A percentile compares a stretch with the other conserved stretches of the same genome.
Conservation (phyloP, 2,329 filamentous ascomycete species). For the Cordyceps farinosa region DNA sequence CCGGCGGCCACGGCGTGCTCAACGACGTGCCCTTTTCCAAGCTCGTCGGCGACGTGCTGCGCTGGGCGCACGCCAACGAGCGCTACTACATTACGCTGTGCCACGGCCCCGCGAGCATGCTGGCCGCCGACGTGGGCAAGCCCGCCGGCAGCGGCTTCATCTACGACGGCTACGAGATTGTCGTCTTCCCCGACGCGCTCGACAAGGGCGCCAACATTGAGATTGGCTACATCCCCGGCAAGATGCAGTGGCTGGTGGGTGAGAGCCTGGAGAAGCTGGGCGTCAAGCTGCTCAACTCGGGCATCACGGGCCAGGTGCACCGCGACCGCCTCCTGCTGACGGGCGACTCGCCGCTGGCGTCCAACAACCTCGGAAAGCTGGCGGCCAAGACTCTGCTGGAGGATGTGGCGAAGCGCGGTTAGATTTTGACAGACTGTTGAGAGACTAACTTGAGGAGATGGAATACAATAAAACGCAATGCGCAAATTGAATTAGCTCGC, state of each 20-base stretch:
- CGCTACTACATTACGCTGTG: slow-evolving; percentile 21
- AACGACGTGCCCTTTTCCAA: slow-evolving; percentile 20
- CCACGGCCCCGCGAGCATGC: slow-evolving; percentile 21
- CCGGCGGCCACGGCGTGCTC: slow-evolving; percentile 22
- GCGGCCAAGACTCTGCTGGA: slow-evolving; percentile 21
- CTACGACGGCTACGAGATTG: slow-evolving; percentile 23
- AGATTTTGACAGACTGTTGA: background rate
- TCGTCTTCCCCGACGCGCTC: slow-evolving; percentile 22
- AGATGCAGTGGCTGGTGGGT: slow-evolving; percentile 24
- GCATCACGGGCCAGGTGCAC: slow-evolving; percentile 21
- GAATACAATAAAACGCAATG: too few relatives aligned
- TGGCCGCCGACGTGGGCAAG: slow-evolving; percentile 21
- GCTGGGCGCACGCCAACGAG: slow-evolving; percentile 22
- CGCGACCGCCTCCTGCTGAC: slow-evolving; percentile 20
- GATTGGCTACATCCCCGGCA: slow-evolving; percentile 24
- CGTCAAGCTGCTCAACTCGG: slow-evolving; percentile 19
- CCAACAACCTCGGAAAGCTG: slow-evolving; percentile 21
- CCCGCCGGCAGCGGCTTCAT: slow-evolving; percentile 21
- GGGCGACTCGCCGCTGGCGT: slow-evolving; percentile 23
- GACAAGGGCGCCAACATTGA: slow-evolving; percentile 21
- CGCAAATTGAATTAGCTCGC: too few relatives aligned
- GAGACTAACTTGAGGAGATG: too few relatives aligned
- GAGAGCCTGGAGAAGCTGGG: slow-evolving; percentile 19
- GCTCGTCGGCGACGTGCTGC: slow-evolving; percentile 22
- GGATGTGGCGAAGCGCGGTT: slow-evolving; percentile 18